Base-by-base conservation (phyloP, 164 flowering plant genomes). In the Chimonanthus salicifolius region DNA sequence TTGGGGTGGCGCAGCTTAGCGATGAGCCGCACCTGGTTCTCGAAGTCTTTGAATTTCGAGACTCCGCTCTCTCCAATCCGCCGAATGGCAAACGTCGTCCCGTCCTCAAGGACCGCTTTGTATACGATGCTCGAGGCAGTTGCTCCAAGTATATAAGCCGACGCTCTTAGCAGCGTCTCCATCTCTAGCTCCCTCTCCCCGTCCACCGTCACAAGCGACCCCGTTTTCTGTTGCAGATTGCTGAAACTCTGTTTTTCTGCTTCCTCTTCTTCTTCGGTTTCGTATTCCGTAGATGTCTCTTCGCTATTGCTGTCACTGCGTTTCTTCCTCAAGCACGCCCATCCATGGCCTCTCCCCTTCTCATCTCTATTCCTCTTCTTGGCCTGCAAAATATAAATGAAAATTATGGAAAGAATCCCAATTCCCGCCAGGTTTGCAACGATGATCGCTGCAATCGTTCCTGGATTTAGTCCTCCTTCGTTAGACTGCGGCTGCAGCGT, bases 61-160 rank as follows among this genome's bases (percentile, higher is more conserved):
- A 87, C 81, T 0, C 89, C 87, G 15, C 82, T 69, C 44, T 90
- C 92, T 2, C 91, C 97, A 7, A 95, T 87, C 67, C 99, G 78
- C 76, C 97, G 75, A 21, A 95, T 97, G 0, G 98, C 98, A 66
- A 89, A 78, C 18, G 90, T 78, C 4, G 84, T 77, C 45, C 97
- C 97, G 50, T 90, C 86, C 20, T 79, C 89, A 5, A 90, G 81
- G 68, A 95, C 94, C 3, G 98, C 99, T 79, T 91, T 96, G 87
- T 96, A 96, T 81, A 94, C 85, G 63, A 96, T 96, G 79, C 95
- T 92, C 11, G 94, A 82, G 10, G 97, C 97, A 6, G 88, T 85
- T 8, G 97, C 97, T 0, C 99, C 99, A 33, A 96, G 74, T 3
- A 94, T 92, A 63, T 90, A 96, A 6, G 99, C 99, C 46, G 98